Evolutionary conservation across 2,329 filamentous ascomycete genomes (phyloP).

Genomic region (Fusarium circinatum): DNA sequence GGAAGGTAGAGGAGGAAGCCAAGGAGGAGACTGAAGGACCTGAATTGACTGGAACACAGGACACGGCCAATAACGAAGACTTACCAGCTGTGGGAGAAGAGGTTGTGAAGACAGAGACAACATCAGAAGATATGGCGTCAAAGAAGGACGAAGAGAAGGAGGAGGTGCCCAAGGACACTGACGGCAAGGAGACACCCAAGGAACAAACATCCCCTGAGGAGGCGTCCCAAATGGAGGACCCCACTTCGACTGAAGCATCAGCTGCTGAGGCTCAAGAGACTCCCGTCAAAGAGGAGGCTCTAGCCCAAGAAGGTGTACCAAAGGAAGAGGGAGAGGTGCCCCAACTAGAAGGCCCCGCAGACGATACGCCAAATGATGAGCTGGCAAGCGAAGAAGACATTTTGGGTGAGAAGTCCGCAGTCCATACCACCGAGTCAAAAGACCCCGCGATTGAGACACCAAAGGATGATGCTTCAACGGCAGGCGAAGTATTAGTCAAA

Average conservation of each 20-base stretch:
- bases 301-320: background rate
- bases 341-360: constrained; percentile 7
- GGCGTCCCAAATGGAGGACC: background rate
- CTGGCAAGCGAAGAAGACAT: constrained; percentile 1
- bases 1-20: constrained; percentile 28
- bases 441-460: background rate
- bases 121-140: background rate
- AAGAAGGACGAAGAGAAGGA: constrained; percentile 24
- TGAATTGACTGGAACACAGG: constrained; percentile 21
- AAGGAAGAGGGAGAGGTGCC: constrained; percentile 4
- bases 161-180: background rate
- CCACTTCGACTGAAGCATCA: constrained; percentile 2
- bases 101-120: constrained; percentile 7
- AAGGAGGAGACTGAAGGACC: constrained; percentile 28
- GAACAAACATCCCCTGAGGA: constrained; percentile 22
- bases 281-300: constrained; percentile 1
- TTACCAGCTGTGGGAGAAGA: constrained; percentile 5
- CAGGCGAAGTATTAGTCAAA: background rate
- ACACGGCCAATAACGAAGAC: constrained; percentile 17
- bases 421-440: background rate
- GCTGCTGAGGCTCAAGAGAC: constrained; percentile 8
- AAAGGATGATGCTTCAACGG: background rate
- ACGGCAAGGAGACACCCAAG: constrained; percentile 16
- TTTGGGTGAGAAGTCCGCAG: background rate
- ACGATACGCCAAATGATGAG: constrained; percentile 15